Evolutionary conservation across 73 alveolate species (phyloP), one percentile per base, ranked within the genome.

Genomic region (Paramecium biaurelia): DNA sequence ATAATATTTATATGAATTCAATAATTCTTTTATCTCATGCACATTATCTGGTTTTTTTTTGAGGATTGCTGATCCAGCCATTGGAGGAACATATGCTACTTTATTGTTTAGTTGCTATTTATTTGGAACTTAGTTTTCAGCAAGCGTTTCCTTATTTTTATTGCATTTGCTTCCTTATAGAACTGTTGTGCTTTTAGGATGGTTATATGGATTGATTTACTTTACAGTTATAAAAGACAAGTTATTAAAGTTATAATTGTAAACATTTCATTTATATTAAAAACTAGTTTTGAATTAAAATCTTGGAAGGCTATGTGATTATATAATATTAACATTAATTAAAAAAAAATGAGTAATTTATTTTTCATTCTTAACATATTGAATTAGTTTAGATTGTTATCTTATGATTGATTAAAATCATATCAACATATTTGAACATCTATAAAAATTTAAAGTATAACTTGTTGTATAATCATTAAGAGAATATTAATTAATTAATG

Each of bases 51-150:
- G 68, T 35, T 74, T 74, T 20, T 37, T 74, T n/a, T 41, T 79
- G 49, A 79, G 72, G 28, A 79, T 79, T 4, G 42, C 76, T 43
- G 90, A 79, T 79, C 70, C 70, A 1, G 5, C 41, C 0, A 47
- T 79, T 2, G 90, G 90, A 2, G 90, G 76, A 20, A 79, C 90
- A 5, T 79, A 79, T 79, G 90, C 90, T 7, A 45, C 90, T 0
- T 20, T 79, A 63, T 45, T 79, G 20, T 43, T 47, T 79, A 10
- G 90, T 23, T 30, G 37, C 3, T 37, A 32, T 12, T 37, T 24
- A 15, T 74, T 74, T 74, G 87, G 87, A 37, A 23, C 34, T 11
- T 74, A 74, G 20, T 34, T 74, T 41, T 74, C 87, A 11, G 57
- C 57, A 4, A 41, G 67, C 10, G 87, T 34, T 6, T 34, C 87